Conservation (phyloP, 2,329 filamentous ascomycete genomes). For the Epichloe gansuensis region DNA sequence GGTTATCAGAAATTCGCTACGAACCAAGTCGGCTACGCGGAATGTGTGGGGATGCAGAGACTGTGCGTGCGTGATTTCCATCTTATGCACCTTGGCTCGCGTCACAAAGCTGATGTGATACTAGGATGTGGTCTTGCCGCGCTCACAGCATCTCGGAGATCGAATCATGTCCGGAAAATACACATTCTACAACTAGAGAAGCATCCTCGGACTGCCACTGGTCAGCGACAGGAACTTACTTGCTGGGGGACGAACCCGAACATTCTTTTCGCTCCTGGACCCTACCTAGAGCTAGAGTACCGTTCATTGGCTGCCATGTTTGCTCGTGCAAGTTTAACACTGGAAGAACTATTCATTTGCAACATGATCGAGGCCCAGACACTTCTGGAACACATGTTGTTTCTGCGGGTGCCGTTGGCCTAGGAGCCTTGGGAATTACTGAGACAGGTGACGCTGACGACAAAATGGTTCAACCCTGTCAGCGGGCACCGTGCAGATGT, state of each 20-base stretch:
- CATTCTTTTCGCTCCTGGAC: neutral
- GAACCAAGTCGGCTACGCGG: neutral
- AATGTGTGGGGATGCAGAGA: neutral
- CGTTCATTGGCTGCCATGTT: neutral
- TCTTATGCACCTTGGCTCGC: neutral
- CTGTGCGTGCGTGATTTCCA: neutral
- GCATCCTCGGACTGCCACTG: neutral
- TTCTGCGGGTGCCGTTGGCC: neutral
- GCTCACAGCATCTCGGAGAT: neutral
- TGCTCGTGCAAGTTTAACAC: neutral
- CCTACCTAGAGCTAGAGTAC: neutral
- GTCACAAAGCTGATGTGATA: neutral
- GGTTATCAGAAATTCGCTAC: neutral
- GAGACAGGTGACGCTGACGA: neutral
- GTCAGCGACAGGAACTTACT: neutral
- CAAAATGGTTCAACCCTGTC: neutral
- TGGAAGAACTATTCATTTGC: neutral
- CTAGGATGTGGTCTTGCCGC: neutral
- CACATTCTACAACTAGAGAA: neutral
- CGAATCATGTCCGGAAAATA: neutral
- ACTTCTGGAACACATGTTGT: neutral
- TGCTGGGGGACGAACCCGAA: neutral
- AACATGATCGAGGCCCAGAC: neutral
- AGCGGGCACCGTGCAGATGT: neutral
- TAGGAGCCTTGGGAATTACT: neutral